A percentile compares a stretch with the other conserved stretches of the same genome.
phyloP scores from a whole-genome alignment of 768 basidiomycete genomes.

The Paxillus rubicundulus region DNA sequence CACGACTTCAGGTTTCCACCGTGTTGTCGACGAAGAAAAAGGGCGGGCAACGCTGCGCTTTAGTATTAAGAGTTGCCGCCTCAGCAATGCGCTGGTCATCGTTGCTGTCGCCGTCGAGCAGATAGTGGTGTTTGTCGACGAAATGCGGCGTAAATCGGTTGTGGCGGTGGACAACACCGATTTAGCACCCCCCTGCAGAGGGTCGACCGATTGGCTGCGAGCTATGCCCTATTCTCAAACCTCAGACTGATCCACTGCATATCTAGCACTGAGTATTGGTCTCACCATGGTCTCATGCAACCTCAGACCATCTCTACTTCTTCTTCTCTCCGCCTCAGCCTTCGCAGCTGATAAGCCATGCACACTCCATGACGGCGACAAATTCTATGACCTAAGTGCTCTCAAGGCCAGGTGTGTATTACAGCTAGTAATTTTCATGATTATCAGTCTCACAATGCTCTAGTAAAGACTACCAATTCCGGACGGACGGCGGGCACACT shows the following conservation, averaged over 20 bases:
- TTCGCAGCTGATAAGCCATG: constrained; percentile 54
- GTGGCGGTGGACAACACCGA: constrained; percentile 16
- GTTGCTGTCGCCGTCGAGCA: constrained; percentile 30
- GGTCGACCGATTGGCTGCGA: constrained; percentile 15
- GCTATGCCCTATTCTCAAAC: constrained; percentile 3
- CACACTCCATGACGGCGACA: constrained; percentile 50
- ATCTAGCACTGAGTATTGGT: not conserved
- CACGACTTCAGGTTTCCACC: constrained; percentile 21
- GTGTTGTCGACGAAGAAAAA: constrained; percentile 23
- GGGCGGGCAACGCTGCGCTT: constrained; percentile 27
- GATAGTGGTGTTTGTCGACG: not conserved
- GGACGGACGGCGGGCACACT: constrained; percentile 43
- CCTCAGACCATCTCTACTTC: not conserved
- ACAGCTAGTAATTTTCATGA: not conserved
- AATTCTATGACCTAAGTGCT: constrained; percentile 65
- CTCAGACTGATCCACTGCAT: not conserved
- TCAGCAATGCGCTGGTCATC: constrained; percentile 69
- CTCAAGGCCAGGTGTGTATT: constrained; percentile 53
- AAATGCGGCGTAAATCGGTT: constrained; percentile 26
- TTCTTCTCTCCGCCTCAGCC: constrained; percentile 5
- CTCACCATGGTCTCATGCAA: constrained; percentile 3
- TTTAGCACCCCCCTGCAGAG: constrained; percentile 20
- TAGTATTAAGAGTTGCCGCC: constrained; percentile 49
- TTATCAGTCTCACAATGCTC: constrained; percentile 12
- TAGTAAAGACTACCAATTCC: constrained; percentile 65